Evolutionary conservation across 2,329 filamentous ascomycete genomes (phyloP).

Genomic region (Metarhizium guizhouense): DNA sequence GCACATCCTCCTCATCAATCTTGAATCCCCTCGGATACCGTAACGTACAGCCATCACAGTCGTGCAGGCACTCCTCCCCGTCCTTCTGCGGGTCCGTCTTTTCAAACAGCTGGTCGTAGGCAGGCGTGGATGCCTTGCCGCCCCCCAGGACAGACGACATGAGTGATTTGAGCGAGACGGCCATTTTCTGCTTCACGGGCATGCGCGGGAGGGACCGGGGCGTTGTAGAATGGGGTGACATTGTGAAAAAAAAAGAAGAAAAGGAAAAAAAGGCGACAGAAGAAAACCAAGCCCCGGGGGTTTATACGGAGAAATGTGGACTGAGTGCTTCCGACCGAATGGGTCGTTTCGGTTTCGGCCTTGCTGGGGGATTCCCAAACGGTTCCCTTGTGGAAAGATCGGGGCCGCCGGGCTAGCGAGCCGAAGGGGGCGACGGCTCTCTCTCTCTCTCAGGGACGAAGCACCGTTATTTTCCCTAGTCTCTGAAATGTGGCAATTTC

Average conservation of each 20-base stretch:
- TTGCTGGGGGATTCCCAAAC: neutral
- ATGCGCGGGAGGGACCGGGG: constrained; percentile 14
- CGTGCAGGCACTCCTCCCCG: constrained; percentile 80
- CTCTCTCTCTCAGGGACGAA: neutral
- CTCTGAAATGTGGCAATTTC: constrained; percentile 1
- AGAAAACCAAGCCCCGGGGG: neutral
- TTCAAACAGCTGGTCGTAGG: constrained; percentile 53
- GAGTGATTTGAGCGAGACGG: constrained; percentile 26
- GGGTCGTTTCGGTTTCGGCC: neutral
- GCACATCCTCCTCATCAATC: constrained; percentile 65
- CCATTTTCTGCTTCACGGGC: constrained; percentile 32
- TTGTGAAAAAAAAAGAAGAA: constrained; percentile 8
- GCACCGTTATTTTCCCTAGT: too few species aligned
- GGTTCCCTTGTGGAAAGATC: neutral
- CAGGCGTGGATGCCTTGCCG: constrained; percentile 14
- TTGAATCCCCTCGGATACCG: constrained; percentile 64
- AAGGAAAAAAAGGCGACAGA: constrained; percentile 4
- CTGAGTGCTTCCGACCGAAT: neutral
- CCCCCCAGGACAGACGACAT: constrained; percentile 20
- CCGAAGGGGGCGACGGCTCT: neutral
- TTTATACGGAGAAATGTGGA: neutral
- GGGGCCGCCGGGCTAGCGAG: neutral
- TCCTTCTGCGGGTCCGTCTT: constrained; percentile 67
- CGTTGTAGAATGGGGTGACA: neutral
- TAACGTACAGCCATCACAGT: constrained; percentile 75